A percentile compares a stretch with the other conserved stretches of the same genome.
Evolutionary conservation across 176 grass and related monocot genomes (phyloP).

Genomic region (Hyparrhenia diplandra): DNA sequence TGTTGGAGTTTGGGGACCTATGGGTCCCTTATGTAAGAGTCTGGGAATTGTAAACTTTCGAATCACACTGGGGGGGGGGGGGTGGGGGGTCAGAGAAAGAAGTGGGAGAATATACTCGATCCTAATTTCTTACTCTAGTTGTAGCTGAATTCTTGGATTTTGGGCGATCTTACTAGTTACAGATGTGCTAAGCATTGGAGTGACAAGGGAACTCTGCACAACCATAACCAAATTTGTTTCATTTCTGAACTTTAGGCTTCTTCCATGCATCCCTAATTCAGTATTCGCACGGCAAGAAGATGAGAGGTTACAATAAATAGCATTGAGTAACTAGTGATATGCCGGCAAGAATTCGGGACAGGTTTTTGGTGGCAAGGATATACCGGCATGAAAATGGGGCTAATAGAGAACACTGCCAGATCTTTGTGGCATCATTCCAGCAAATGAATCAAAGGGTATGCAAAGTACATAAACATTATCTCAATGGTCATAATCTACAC

Average conservation of each 20-base stretch:
- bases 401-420: background rate
- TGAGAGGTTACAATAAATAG: background rate
- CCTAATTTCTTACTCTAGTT: background rate
- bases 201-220: background rate
- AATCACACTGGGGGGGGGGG: background rate
- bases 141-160: background rate
- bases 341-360: background rate
- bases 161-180: background rate
- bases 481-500: background rate
- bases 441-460: background rate
- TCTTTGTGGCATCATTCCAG: background rate
- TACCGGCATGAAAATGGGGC: background rate
- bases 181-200: background rate
- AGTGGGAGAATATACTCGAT: background rate
- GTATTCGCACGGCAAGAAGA: background rate
- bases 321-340: background rate
- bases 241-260: background rate
- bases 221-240: background rate
- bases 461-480: background rate
- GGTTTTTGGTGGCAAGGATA: background rate
- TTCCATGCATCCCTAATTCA: background rate
- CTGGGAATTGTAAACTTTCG: background rate
- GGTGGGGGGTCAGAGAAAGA: background rate
- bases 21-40: background rate
- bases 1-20: background rate